These are phyloP conservation scores for Yamadazyma mexicana DNA, from an alignment of 1,139 yeast genomes.

Conservation along the genomic window DNA sequence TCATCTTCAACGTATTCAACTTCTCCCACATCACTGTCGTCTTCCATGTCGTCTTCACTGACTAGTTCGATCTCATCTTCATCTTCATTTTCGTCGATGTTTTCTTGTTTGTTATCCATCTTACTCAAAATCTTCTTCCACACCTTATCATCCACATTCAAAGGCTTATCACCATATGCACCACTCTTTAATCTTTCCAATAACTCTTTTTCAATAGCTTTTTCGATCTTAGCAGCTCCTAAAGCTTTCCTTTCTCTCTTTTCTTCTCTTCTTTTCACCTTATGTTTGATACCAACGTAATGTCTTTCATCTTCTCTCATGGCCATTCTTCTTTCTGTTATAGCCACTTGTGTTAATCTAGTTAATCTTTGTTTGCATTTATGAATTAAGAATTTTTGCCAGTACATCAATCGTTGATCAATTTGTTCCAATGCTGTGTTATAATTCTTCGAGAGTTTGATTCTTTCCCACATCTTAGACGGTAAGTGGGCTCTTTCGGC, in stretches of 20 bases:
- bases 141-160: constrained; percentile 91
- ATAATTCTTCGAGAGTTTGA: constrained; percentile 84
- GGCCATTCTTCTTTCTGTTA: constrained; percentile 93
- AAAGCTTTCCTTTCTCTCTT: constrained; percentile 94
- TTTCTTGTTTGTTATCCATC: constrained; percentile 57
- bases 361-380: constrained; percentile 96
- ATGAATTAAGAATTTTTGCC: constrained; percentile 90
- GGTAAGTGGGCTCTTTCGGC: constrained; percentile 98
- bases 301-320: constrained; percentile 89
- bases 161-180: constrained; percentile 96
- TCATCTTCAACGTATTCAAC: constrained; percentile 85
- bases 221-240: constrained; percentile 94
- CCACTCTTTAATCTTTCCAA: constrained; percentile 94
- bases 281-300: constrained; percentile 87
- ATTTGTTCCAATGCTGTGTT: constrained; percentile 83
- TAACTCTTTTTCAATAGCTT: constrained; percentile 92
- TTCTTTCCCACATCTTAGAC: constrained; percentile 89
- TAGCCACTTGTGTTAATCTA: constrained; percentile 90
- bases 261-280: constrained; percentile 91
- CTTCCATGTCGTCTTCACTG: constrained; percentile 68
- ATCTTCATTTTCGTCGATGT: constrained; percentile 63
- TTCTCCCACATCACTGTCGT: constrained; percentile 74
- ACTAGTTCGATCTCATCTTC: constrained; percentile 61
- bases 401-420: constrained; percentile 81
- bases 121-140: constrained; percentile 93